phyloP scores from a whole-genome alignment of 1,139 yeast species.

The Sugiyamaella xylanicola region DNA sequence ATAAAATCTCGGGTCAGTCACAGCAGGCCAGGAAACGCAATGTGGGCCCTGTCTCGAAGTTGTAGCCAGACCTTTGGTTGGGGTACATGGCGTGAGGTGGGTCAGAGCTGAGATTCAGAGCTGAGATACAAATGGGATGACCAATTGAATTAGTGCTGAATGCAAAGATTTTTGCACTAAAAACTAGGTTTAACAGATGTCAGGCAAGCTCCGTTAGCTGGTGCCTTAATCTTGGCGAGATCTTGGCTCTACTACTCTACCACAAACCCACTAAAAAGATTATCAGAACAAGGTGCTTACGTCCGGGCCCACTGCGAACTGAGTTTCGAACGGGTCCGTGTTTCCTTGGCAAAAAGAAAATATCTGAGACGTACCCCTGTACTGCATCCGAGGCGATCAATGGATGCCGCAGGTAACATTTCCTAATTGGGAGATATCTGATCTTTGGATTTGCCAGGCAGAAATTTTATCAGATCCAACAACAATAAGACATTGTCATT shows the following conservation, averaged over 20 bases:
- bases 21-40: too few relatives aligned
- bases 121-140: neutral
- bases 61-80: neutral
- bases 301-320: neutral
- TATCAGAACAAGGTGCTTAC: neutral
- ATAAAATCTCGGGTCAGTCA: constrained; percentile 5
- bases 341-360: neutral
- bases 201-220: neutral
- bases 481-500: neutral
- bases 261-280: neutral
- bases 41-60: neutral
- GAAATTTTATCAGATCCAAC: constrained; percentile 9
- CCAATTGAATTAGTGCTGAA: neutral
- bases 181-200: neutral
- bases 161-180: neutral
- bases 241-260: neutral
- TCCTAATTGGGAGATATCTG: constrained; percentile 13
- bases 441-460: constrained; percentile 1
- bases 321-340: neutral
- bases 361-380: neutral
- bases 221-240: neutral
- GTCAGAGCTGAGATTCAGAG: neutral
- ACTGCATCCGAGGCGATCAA: neutral
- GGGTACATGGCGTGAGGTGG: neutral
- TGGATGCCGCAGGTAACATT: neutral